Conservation (phyloP, 495 filamentous ascomycete species). For the Daldinia childiae region DNA sequence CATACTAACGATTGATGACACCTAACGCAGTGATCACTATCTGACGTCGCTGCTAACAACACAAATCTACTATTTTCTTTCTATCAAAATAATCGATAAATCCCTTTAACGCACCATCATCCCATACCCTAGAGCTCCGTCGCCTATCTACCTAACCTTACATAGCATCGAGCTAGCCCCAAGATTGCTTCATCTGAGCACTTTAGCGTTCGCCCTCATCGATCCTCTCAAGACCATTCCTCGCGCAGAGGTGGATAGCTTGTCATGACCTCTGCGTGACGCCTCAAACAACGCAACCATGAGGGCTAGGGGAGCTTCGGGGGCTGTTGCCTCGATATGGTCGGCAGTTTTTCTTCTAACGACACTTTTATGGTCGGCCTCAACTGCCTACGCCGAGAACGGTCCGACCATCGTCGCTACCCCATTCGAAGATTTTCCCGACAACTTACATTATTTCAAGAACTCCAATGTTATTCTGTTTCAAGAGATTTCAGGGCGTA, state of each 20-base stretch:
- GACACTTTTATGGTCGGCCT: conserved; percentile 47
- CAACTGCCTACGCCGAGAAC: conserved; percentile 56
- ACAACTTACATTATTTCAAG: conserved; percentile 82
- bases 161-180: neutral
- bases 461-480: conserved; percentile 81
- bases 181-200: conserved; percentile 5
- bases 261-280: conserved; percentile 45
- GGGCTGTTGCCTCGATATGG: conserved; percentile 54
- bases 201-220: conserved; percentile 6
- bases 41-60: conserved; percentile 4
- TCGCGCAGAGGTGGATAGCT: conserved; percentile 7
- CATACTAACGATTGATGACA: conserved; percentile 25
- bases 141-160: neutral
- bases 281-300: conserved; percentile 48
- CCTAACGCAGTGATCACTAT: conserved; percentile 21
- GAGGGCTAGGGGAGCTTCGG: conserved; percentile 57
- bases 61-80: conserved; percentile 15
- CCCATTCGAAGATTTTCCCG: conserved; percentile 68
- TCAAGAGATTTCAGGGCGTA: conserved; percentile 62
- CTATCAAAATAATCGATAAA: neutral
- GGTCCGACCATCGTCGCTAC: conserved; percentile 60
- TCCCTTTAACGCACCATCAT: neutral
- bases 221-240: conserved; percentile 10
- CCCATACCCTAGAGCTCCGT: conserved; percentile 1
- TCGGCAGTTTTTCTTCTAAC: conserved; percentile 46